A percentile compares a stretch with the other conserved stretches of the same genome.
These are phyloP conservation scores for California macrophylla DNA, from an alignment of 441 rosid genomes.

Conservation along the genomic window DNA sequence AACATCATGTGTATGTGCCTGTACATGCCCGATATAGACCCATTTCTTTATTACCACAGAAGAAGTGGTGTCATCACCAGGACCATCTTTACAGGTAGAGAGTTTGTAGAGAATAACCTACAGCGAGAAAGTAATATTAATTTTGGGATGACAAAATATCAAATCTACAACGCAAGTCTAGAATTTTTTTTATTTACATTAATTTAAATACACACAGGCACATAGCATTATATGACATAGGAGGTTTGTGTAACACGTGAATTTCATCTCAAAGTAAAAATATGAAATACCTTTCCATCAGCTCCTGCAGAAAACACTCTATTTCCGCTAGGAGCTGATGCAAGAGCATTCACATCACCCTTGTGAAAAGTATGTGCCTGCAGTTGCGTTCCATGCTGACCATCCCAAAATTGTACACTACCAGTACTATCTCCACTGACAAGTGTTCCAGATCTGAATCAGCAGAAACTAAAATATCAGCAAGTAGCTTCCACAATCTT, in stretches of 20 bases:
- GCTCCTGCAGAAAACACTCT: constrained; percentile 90
- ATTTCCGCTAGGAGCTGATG: constrained; percentile 73
- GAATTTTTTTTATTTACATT: too few relatives aligned
- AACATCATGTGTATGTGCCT: constrained; percentile 91
- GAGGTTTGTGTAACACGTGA: background rate
- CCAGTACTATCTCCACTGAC: constrained; percentile 93
- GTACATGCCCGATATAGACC: constrained; percentile 68
- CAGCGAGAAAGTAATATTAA: constrained; percentile 17
- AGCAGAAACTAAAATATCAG: constrained; percentile 17
- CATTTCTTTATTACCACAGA: constrained; percentile 48
- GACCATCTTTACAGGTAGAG: constrained; percentile 32
- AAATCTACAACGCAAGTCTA: too few relatives aligned
- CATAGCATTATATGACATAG: background rate
- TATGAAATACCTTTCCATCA: constrained; percentile 70
- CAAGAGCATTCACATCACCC: constrained; percentile 85
- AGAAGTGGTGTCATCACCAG: constrained; percentile 31
- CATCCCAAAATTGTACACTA: constrained; percentile 88
- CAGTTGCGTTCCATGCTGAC: constrained; percentile 70
- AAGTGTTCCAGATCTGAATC: constrained; percentile 62
- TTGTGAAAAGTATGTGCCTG: constrained; percentile 75
- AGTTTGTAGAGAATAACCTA: constrained; percentile 78
- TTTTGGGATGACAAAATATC: constrained; percentile 12
- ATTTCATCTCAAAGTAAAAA: background rate
- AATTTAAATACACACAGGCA: background rate
- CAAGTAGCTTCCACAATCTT: background rate